Evolutionary conservation across 768 basidiomycete species (phyloP).

Genomic region (Lenzites betulinus): DNA sequence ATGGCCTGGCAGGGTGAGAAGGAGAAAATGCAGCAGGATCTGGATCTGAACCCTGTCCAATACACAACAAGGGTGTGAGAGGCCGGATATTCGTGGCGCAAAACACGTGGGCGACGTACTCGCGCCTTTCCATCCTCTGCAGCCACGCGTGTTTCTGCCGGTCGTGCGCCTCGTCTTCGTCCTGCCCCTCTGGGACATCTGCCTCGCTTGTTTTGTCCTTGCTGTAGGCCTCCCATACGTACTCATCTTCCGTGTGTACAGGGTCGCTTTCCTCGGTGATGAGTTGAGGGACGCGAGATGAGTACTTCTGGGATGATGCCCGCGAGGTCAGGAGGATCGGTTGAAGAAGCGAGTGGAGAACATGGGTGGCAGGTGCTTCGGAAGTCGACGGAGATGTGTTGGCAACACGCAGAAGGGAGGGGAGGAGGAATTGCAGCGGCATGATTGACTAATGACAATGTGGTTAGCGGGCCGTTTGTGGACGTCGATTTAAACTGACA

Average conservation of each 20-base stretch:
- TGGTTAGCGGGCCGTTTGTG: neutral
- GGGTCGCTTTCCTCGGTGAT: constrained; percentile 59
- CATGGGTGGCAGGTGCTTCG: constrained; percentile 42
- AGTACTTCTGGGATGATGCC: constrained; percentile 58
- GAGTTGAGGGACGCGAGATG: constrained; percentile 60
- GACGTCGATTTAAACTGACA: neutral
- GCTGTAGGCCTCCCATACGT: constrained; percentile 75
- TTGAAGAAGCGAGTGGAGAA: constrained; percentile 60
- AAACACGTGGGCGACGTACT: constrained; percentile 29
- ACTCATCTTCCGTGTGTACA: constrained; percentile 65
- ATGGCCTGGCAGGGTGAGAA: constrained; percentile 59
- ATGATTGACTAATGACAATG: constrained; percentile 61
- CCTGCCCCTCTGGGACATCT: constrained; percentile 25
- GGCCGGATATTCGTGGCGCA: neutral
- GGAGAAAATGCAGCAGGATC: constrained; percentile 67
- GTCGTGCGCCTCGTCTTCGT: constrained; percentile 43
- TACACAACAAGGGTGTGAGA: constrained; percentile 12
- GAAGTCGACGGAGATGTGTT: constrained; percentile 20
- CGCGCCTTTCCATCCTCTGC: constrained; percentile 64
- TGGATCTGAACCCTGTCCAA: constrained; percentile 67
- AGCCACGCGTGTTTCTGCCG: constrained; percentile 60
- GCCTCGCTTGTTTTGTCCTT: constrained; percentile 52
- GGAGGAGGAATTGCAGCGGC: constrained; percentile 60
- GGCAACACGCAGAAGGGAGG: constrained; percentile 56
- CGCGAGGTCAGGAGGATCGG: constrained; percentile 64